A percentile compares a stretch with the other conserved stretches of the same genome.
phyloP scores from a whole-genome alignment of 2,329 filamentous ascomycete species.

The Aspergillus persii region DNA sequence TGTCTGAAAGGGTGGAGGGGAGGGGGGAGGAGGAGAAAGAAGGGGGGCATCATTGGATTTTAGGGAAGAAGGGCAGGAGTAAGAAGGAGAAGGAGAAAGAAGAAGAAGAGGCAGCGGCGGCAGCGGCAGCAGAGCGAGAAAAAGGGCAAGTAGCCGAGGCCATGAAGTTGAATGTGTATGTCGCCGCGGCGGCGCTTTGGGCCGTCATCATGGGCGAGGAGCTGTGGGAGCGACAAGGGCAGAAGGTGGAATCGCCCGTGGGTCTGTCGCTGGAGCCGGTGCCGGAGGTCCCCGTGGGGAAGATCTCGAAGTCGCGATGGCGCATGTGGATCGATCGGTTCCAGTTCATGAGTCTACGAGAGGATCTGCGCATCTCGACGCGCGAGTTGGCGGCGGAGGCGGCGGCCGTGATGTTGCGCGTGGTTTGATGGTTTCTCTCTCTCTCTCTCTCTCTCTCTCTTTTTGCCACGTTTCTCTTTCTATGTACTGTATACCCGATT shows the following conservation, averaged over 20 bases:
- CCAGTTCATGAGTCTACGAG: slow-evolving; percentile 15
- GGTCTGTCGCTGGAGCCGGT: slow-evolving; percentile 1
- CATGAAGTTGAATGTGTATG: slow-evolving; percentile 5
- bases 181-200: slow-evolving; percentile 15
- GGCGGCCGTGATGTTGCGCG: slow-evolving; percentile 21
- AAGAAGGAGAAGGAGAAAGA: not conserved
- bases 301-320: slow-evolving; percentile 14
- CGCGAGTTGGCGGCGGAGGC: slow-evolving; percentile 20
- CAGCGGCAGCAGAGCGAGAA: not conserved
- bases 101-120: not conserved
- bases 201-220: slow-evolving; percentile 23
- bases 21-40: not conserved
- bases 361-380: slow-evolving; percentile 17
- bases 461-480: not conserved
- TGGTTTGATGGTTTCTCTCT: slow-evolving; percentile 1
- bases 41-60: not conserved
- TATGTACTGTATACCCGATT: not conserved
- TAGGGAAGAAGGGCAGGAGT: not conserved
- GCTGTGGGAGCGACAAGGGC: slow-evolving; percentile 12
- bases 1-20: not conserved
- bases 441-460: too few species aligned
- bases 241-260: slow-evolving; percentile 1
- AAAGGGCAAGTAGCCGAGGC: not conserved
- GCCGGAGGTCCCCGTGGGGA: not conserved
- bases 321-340: slow-evolving; percentile 17